Evolutionary conservation across 768 basidiomycete species (phyloP).

Genomic region (Collybia sordida): DNA sequence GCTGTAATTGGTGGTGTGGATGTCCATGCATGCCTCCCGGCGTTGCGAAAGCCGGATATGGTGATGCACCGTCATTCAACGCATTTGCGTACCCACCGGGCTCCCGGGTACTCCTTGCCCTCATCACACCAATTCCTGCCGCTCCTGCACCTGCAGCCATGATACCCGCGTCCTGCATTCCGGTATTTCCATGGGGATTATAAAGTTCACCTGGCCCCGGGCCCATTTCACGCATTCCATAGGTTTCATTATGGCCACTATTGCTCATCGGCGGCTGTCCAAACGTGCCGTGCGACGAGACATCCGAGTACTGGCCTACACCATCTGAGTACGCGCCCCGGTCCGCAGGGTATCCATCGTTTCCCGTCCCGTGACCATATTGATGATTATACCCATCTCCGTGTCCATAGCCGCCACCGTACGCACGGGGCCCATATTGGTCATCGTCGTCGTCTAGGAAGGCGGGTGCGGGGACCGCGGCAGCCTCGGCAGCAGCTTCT

Average conservation of each 20-base stretch:
- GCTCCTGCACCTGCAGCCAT: conserved; percentile 24
- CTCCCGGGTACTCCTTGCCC: conserved; percentile 35
- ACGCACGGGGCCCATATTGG: conserved; percentile 24
- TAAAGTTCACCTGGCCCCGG: conserved; percentile 34
- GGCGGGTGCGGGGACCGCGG: conserved; percentile 48
- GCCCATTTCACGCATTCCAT: conserved; percentile 42
- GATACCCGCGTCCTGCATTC: conserved; percentile 9
- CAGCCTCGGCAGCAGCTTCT: conserved; percentile 68
- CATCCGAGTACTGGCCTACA: conserved; percentile 16
- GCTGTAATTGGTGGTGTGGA: not conserved
- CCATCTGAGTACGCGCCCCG: conserved; percentile 27
- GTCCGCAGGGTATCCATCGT: conserved; percentile 49
- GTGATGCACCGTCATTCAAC: conserved; percentile 33
- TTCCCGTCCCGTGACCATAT: conserved; percentile 18
- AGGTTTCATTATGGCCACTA: conserved; percentile 33
- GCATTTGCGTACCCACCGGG: conserved; percentile 29
- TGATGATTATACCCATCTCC: not conserved
- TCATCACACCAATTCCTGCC: conserved; percentile 43
- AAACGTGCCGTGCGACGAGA: conserved; percentile 49
- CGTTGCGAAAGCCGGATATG: conserved; percentile 39
- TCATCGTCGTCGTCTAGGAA: conserved; percentile 57
- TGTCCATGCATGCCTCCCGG: conserved; percentile 14
- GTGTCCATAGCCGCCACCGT: conserved; percentile 20
- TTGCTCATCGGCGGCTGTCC: conserved; percentile 43
- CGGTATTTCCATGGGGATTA: conserved; percentile 20